A percentile compares a stretch with the other conserved stretches of the same genome.
Evolutionary conservation across 164 flowering plant species (phyloP).

Genomic region (Taxillus chinensis): DNA sequence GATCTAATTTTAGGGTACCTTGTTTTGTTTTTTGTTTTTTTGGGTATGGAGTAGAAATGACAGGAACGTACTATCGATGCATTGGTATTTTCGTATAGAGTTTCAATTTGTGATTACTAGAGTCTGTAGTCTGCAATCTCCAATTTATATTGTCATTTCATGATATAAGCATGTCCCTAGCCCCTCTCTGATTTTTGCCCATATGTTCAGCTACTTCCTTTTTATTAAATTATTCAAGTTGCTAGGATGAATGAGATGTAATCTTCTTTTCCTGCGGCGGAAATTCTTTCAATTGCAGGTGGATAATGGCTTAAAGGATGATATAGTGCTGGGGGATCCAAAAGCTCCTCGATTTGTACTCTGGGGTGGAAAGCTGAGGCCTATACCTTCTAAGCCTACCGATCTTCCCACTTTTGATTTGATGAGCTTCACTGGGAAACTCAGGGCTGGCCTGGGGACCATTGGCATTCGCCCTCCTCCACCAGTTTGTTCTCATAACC

Average conservation of each 20-base stretch:
- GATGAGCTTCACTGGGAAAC: conserved; percentile 79
- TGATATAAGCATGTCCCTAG: too few relatives aligned
- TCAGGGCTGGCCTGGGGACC: conserved; percentile 89
- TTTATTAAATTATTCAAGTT: too few relatives aligned
- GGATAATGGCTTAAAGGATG: conserved; percentile 88
- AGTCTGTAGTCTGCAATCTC: too few relatives aligned
- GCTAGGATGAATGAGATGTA: not conserved
- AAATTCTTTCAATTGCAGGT: conserved; percentile 32
- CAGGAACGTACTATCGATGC: too few relatives aligned
- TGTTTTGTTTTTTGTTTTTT: too few relatives aligned
- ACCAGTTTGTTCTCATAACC: conserved; percentile 57
- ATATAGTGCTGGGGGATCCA: conserved; percentile 86
- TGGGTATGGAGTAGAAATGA: too few relatives aligned
- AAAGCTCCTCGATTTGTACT: conserved; percentile 83
- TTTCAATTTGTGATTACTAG: too few relatives aligned
- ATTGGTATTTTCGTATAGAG: too few relatives aligned
- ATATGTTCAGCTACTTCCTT: too few relatives aligned
- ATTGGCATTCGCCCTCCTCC: conserved; percentile 89
- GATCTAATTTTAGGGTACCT: too few relatives aligned
- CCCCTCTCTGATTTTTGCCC: too few relatives aligned
- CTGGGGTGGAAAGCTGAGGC: conserved; percentile 82
- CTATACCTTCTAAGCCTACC: conserved; percentile 73
- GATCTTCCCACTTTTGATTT: conserved; percentile 84
- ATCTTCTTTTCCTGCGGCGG: not conserved
- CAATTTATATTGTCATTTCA: too few relatives aligned